These are phyloP conservation scores for Eucommia ulmoides DNA, from an alignment of 257 asterid genomes.

Conservation along the genomic window DNA sequence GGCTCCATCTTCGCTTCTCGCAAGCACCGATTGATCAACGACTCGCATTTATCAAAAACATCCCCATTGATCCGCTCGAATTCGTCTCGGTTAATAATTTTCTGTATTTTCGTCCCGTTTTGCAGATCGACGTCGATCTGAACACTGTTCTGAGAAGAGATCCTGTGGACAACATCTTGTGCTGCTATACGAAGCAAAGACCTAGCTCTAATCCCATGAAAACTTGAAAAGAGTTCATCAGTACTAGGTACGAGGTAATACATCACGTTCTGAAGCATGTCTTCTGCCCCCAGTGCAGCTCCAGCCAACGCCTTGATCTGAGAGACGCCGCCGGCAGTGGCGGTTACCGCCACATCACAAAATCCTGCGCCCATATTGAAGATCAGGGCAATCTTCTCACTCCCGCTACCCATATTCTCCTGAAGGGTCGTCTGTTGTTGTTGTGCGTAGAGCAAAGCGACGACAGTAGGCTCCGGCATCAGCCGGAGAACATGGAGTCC, in stretches of 20 bases:
- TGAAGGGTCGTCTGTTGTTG: constrained; percentile 44
- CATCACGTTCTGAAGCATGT: constrained; percentile 58
- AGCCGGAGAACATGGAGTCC: constrained; percentile 73
- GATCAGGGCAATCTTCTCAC: constrained; percentile 59
- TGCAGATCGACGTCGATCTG: constrained; percentile 48
- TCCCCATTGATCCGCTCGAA: constrained; percentile 51
- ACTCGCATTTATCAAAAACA: constrained; percentile 49
- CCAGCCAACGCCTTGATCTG: constrained; percentile 73
- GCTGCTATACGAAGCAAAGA: constrained; percentile 72
- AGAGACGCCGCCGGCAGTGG: constrained; percentile 81
- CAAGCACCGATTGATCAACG: constrained; percentile 35
- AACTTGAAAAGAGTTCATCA: constrained; percentile 41
- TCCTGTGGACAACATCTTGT: constrained; percentile 62
- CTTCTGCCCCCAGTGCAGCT: constrained; percentile 66
- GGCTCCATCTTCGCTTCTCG: constrained; percentile 44
- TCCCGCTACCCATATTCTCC: constrained; percentile 50
- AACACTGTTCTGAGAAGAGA: constrained; percentile 32
- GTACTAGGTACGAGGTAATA: constrained; percentile 45
- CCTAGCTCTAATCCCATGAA: constrained; percentile 44
- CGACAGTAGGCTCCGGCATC: constrained; percentile 94
- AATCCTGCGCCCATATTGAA: constrained; percentile 94
- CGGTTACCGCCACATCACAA: constrained; percentile 68
- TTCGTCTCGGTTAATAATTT: constrained; percentile 33
- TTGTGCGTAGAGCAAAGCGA: constrained; percentile 75
- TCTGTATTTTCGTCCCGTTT: constrained; percentile 34